Base-by-base conservation (phyloP, 2,329 filamentous ascomycete species). In the Phaeoacremonium minimum region DNA sequence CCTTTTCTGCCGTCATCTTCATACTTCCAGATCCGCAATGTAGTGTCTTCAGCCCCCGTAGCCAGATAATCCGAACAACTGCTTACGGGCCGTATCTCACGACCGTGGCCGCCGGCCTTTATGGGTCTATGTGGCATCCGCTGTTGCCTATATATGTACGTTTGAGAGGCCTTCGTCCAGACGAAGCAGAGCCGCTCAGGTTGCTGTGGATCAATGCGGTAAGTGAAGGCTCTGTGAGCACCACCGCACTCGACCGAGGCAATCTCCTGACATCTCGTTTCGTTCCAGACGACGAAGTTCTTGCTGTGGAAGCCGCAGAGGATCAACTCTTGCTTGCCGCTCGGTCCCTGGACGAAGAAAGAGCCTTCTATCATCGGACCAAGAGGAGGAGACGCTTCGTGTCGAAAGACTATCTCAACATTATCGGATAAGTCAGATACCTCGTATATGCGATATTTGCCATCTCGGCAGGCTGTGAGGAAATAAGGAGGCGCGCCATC, bases 261-360 rank as follows among this genome's bases (percentile, higher is more conserved):
- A 13, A 91, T 58, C 49, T 91, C 84, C 38, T 78, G 73, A 40
- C 87, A 80, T 2, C 66, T 67, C 0, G 77, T 80, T 53, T 86
- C 80, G 55, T 95, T 87, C 77, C 87, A 93, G 8, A 91, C 73
- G 11, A 95, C 68, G 52, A 97, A 94, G 32, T 79, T 69, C 43
- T 80, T 87, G 53, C 85, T 80, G 37, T 77, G 80, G 61, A 96
- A 97, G 4, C 91, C 91, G 55, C 83, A 86, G 11, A 95, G 64
- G 18, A 89, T 66, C 1, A 95, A 64, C 32, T 85, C 71, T 2
- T 66, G 57, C 1, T 57, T 57, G 2, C 49, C 40, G 26, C 51
- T 50, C 16, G 41, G 34, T n/a, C 30, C 57, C 8, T 43, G 39
- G 22, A 48, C 48, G 41, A 91, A 75, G 63, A 77, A 83, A 0